These are phyloP conservation scores for Tetraselmis chui DNA, from an alignment of 139 green algal species.

Conservation along the genomic window DNA sequence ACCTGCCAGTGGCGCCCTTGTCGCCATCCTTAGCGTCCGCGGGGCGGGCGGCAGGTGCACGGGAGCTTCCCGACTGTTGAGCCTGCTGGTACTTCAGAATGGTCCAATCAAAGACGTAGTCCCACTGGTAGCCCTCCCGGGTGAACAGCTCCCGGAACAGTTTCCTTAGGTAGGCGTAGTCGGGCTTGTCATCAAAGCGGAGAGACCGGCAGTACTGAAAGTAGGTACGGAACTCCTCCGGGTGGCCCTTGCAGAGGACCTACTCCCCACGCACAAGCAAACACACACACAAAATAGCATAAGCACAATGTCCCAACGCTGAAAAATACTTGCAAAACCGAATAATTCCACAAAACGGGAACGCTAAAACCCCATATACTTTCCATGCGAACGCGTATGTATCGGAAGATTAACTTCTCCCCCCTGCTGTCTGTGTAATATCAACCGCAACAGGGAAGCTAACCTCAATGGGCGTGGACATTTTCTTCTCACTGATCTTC, in stretches of 20 bases:
- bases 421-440: too few species aligned
- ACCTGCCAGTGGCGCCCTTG: neutral
- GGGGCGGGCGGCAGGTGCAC: neutral
- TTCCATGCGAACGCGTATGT: too few species aligned
- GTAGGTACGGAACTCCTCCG: conserved; percentile 94
- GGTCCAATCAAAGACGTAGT: conserved; percentile 99
- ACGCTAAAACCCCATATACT: too few species aligned
- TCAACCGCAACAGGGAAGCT: too few species aligned
- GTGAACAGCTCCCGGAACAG: conserved; percentile 98
- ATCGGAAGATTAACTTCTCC: too few species aligned
- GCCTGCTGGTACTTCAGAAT: conserved; percentile 91
- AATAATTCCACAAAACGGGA: too few species aligned
- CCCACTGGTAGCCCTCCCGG: conserved; percentile 94
- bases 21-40: neutral
- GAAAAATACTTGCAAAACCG: too few species aligned
- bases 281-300: too few species aligned
- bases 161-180: conserved; percentile 98
- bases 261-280: too few species aligned
- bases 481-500: conserved; percentile 99
- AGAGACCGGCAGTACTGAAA: conserved; percentile 95
- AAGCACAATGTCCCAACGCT: too few species aligned
- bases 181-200: conserved; percentile 99
- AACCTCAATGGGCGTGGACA: conserved; percentile 94
- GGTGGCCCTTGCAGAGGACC: conserved; percentile 93
- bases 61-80: conserved; percentile 9